Base-by-base conservation (phyloP, 1,284 basidiomycete species). In the Cerioporus squamosus region DNA sequence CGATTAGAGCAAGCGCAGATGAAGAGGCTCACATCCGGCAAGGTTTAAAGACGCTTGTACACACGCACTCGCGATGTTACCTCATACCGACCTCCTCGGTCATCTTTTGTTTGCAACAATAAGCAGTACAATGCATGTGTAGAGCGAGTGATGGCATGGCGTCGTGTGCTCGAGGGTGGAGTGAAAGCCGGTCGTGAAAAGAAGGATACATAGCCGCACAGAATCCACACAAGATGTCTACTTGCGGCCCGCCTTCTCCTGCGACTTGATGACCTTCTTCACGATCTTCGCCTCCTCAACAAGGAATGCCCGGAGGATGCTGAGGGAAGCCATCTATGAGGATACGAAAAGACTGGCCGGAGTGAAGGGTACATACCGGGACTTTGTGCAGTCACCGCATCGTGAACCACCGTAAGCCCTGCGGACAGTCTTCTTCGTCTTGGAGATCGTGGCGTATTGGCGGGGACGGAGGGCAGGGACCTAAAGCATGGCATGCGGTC, bases 241-340 rank as follows among this genome's bases (percentile, higher is more conserved):
- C 70, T 74, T 73, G 66, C 70, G 70, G 56, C 69, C 68, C 18
- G 64, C 67, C 70, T 76, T 83, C 73, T 83, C 85, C 76, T 91
- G 89, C 71, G 90, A 91, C 86, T 98, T 98, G 85, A 98, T 94
- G 67, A 99, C 96, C 81, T 88, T 93, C 91, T 99, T 99, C 75
- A 99, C 97, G 70, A 99, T 98, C 87, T 98, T 99, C 50, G 97
- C 97, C 84, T 99, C 96, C 84, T 99, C 97, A 57, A 99, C 94
- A 64, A 99, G 81, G 90, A 99, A 99, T 65, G 97, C 96, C 62
- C 97, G 94, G 72, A 99, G 91, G 72, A 99, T 96, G 69, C 97
- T 97, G 52, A 0, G 20, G 12, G 40, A 22, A 22, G 33, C 26
- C 1, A 33, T n/a, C 39, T 31, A 44, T 36, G 44, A 53, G 29